Evolutionary conservation across 129 eudicot species (phyloP).

Genomic region (Mikania micrantha): DNA sequence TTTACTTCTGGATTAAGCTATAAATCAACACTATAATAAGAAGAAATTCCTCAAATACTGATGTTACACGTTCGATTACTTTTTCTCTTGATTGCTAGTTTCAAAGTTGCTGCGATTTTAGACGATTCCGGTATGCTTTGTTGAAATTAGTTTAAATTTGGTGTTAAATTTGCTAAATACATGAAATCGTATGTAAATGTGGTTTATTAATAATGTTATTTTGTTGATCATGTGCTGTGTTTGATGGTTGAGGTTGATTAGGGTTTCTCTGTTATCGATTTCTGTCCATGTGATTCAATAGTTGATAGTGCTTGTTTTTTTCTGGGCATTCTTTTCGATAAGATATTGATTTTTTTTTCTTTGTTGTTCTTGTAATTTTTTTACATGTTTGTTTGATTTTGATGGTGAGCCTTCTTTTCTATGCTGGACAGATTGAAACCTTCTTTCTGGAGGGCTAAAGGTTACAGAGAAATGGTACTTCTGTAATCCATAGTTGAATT

Average conservation of each 20-base stretch:
- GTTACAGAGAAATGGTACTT: constrained; percentile 25
- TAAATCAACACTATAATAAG: not conserved
- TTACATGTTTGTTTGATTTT: not conserved
- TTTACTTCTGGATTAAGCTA: not conserved
- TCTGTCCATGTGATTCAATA: not conserved
- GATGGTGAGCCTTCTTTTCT: not conserved
- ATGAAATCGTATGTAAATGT: not conserved
- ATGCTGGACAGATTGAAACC: constrained; percentile 26
- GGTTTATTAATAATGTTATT: not conserved
- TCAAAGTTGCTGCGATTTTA: constrained; percentile 9
- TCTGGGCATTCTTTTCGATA: not conserved
- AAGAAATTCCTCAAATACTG: not conserved
- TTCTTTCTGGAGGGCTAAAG: constrained; percentile 13
- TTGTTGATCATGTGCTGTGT: not conserved
- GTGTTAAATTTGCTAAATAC: not conserved
- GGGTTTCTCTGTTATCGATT: constrained; percentile 11
- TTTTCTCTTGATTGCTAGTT: constrained; percentile 2
- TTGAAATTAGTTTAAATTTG: not conserved
- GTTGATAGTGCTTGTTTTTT: not conserved
- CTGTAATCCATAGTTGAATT: not conserved
- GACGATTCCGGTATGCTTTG: constrained; percentile 4
- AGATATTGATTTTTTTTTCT: not conserved
- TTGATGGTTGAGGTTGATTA: not conserved
- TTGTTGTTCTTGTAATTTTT: not conserved
- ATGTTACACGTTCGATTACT: constrained; percentile 11